Conservation (phyloP, 441 rosid genomes). For the Adansonia rubrostipa region DNA sequence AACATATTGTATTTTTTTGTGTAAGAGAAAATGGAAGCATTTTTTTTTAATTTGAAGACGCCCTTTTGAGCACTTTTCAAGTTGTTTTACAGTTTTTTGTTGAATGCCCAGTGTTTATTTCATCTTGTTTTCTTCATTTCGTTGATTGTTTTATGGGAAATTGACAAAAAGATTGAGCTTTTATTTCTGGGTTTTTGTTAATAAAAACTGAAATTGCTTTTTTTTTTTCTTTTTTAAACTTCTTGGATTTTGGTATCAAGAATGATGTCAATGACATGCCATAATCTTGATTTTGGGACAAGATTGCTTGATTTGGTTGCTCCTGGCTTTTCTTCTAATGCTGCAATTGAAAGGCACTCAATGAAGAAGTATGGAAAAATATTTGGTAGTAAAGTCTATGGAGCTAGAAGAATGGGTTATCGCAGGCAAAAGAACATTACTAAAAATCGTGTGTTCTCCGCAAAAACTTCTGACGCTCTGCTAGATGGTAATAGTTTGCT, state of each 20-base stretch:
- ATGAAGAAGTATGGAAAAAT: constrained; percentile 41
- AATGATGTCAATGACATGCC: constrained; percentile 74
- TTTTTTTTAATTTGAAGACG: background rate
- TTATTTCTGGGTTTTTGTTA: constrained; percentile 30
- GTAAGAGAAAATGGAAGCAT: background rate
- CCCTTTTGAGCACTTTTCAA: background rate
- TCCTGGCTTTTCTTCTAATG: constrained; percentile 49
- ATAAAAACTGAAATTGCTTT: constrained; percentile 16
- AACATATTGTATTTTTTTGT: too few species aligned
- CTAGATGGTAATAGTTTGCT: constrained; percentile 53
- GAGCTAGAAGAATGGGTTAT: constrained; percentile 48
- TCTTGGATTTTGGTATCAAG: constrained; percentile 19
- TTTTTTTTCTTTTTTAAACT: constrained; percentile 27
- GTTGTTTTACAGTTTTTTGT: constrained; percentile 18
- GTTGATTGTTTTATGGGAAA: constrained; percentile 16
- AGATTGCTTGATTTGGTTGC: constrained; percentile 62
- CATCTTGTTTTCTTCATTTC: background rate
- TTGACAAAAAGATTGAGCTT: constrained; percentile 24
- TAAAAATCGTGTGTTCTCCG: constrained; percentile 53
- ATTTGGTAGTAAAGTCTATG: constrained; percentile 37
- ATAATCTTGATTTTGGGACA: constrained; percentile 64
- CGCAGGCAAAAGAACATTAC: constrained; percentile 45
- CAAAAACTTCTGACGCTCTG: constrained; percentile 55
- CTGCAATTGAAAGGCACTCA: constrained; percentile 48
- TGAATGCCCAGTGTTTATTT: constrained; percentile 20